Percentiles rank a stretch among this genome's conserved stretches.
phyloP scores from a whole-genome alignment of 164 flowering plant genomes.

The Chimonanthus praecox region DNA sequence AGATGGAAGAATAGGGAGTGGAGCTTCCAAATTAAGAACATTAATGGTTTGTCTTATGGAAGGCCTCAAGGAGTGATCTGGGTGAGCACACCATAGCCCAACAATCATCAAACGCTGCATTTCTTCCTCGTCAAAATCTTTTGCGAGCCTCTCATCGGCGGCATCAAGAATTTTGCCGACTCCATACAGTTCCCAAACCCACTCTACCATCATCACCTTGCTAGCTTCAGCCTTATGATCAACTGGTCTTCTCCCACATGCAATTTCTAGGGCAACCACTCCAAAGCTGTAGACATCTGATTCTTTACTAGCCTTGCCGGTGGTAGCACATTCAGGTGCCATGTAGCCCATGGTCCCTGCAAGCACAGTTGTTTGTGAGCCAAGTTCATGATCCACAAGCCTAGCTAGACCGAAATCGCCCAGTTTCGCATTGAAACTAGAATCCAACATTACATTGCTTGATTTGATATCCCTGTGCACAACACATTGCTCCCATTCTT shows the following conservation, averaged over 20 bases:
- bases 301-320: conserved; percentile 44
- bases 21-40: conserved; percentile 26
- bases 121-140: conserved; percentile 19
- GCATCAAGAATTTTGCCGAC: conserved; percentile 27
- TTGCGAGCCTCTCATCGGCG: conserved; percentile 21
- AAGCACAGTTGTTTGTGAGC: conserved; percentile 35
- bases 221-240: conserved; percentile 18
- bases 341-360: conserved; percentile 55
- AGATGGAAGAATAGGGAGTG: conserved; percentile 25
- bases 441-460: conserved; percentile 49
- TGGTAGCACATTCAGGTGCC: conserved; percentile 42
- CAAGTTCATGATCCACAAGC: conserved; percentile 37
- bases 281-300: conserved; percentile 53
- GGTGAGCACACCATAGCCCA: conserved; percentile 39
- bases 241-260: conserved; percentile 33
- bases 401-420: conserved; percentile 52
- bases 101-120: conserved; percentile 28
- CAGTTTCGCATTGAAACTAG: conserved; percentile 41
- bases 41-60: conserved; percentile 25
- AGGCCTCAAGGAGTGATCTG: conserved; percentile 24
- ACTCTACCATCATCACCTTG: conserved; percentile 25
- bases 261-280: conserved; percentile 38
- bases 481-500: conserved; percentile 54
- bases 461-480: conserved; percentile 50
- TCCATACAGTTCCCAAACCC: conserved; percentile 50